Evolutionary conservation across 2,329 filamentous ascomycete genomes (phyloP).

Genomic region (Pezicula radicicola): DNA sequence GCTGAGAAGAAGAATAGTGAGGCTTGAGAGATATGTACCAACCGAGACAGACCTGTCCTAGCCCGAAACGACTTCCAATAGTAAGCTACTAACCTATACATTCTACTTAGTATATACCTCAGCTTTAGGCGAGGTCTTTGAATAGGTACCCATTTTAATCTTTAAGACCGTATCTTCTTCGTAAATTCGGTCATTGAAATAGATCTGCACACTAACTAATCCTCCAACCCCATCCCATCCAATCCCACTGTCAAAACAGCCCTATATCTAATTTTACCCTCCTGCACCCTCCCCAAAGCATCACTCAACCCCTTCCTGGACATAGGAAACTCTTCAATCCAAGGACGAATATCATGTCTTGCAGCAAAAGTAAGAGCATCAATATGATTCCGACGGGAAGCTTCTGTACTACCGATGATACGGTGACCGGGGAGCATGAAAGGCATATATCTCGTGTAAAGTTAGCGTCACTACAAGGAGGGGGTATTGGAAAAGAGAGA

Average conservation of each 20-base stretch:
- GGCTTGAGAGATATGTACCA: too few relatives aligned
- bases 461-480: neutral
- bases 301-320: conserved; percentile 9
- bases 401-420: conserved; percentile 11
- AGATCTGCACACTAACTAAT: too few relatives aligned
- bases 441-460: conserved; percentile 6
- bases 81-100: too few relatives aligned
- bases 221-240: too few relatives aligned
- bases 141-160: too few relatives aligned
- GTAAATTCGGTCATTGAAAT: too few relatives aligned
- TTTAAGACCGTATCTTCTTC: too few relatives aligned
- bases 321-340: conserved; percentile 16
- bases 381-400: conserved; percentile 11
- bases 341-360: conserved; percentile 11
- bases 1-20: conserved; percentile 10
- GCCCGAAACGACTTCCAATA: too few relatives aligned
- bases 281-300: conserved; percentile 10
- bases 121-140: too few relatives aligned
- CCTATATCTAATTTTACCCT: conserved; percentile 12
- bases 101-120: too few relatives aligned
- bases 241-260: conserved; percentile 4
- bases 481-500: neutral
- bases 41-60: too few relatives aligned
- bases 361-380: conserved; percentile 14
- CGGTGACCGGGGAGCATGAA: conserved; percentile 10